phyloP scores from a whole-genome alignment of 495 filamentous ascomycete genomes.

The Usnea hakonensis region DNA sequence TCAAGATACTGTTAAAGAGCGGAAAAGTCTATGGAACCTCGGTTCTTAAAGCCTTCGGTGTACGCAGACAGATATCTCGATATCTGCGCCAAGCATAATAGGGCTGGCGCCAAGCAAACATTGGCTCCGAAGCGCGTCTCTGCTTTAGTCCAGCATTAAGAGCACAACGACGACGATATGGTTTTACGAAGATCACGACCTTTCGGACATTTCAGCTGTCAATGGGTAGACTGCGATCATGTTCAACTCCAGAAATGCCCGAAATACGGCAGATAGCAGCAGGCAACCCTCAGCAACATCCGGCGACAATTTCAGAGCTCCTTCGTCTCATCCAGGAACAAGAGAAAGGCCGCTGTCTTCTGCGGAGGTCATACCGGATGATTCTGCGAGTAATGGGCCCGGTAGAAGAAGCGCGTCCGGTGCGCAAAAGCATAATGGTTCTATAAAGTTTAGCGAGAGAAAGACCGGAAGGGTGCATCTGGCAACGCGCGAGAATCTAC shows the following conservation, averaged over 20 bases:
- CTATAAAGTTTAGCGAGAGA: conserved; percentile 22
- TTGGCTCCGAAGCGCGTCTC: neutral
- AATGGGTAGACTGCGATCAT: conserved; percentile 12
- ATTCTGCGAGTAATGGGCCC: conserved; percentile 25
- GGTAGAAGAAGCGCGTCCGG: conserved; percentile 15
- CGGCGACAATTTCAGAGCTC: conserved; percentile 21
- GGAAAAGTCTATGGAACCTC: neutral
- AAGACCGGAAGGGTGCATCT: conserved; percentile 46
- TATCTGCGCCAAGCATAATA: conserved; percentile 2
- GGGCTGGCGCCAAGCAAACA: conserved; percentile 13
- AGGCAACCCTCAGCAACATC: conserved; percentile 18
- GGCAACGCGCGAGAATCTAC: conserved; percentile 57
- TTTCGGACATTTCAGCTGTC: neutral
- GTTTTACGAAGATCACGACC: conserved; percentile 8
- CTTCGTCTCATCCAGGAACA: conserved; percentile 18
- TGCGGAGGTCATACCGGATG: conserved; percentile 23
- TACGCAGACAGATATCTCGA: conserved; percentile 8
- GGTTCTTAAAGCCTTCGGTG: neutral
- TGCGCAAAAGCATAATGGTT: conserved; percentile 16
- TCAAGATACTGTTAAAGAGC: too few relatives aligned
- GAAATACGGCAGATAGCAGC: conserved; percentile 16
- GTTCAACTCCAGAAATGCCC: conserved; percentile 16
- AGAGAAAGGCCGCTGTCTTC: conserved; percentile 17
- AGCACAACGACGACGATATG: conserved; percentile 8
- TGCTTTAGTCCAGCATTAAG: neutral